Conservation (phyloP, 2,329 filamentous ascomycete genomes). For the Eurotiales sp. region DNA sequence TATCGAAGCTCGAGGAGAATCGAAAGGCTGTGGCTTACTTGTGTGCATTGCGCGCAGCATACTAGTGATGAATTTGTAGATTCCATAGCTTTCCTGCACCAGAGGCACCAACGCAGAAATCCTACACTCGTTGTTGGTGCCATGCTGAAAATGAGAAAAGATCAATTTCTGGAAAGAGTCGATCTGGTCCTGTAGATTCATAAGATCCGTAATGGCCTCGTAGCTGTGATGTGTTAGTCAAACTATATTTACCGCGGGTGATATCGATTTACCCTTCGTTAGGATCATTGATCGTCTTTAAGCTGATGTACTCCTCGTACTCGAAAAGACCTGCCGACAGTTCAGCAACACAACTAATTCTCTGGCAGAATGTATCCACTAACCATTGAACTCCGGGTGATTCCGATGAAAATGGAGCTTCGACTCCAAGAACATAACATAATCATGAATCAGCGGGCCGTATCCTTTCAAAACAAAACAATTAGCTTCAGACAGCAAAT, state of each 20-base stretch:
- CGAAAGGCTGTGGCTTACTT: no score
- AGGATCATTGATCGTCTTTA: constrained; percentile 97
- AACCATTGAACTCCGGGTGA: constrained; percentile 95
- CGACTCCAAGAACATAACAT: constrained; percentile 89
- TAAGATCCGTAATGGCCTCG: constrained; percentile 94
- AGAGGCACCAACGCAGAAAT: constrained; percentile 91
- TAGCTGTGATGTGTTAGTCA: constrained; percentile 54
- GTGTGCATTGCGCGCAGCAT: constrained; percentile 98
- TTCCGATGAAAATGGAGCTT: constrained; percentile 96
- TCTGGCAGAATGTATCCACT: constrained; percentile 12
- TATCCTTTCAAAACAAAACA: constrained; percentile 55
- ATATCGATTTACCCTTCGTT: constrained; percentile 98
- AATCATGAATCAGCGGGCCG: constrained; percentile 88
- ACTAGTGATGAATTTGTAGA: constrained; percentile 99
- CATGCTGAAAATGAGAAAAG: constrained; percentile 90
- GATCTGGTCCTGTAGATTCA: constrained; percentile 96
- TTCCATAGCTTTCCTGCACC: constrained; percentile 96
- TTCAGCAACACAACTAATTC: background rate
- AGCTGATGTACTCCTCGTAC: constrained; percentile 96
- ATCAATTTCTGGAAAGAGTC: constrained; percentile 98
- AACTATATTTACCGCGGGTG: no score
- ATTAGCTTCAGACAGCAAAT: background rate
- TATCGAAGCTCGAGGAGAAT: constrained; percentile 9
- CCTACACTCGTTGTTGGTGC: constrained; percentile 91
- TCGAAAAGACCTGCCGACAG: constrained; percentile 70